Conservation (phyloP, 2,329 filamentous ascomycete species). For the Gaeumannomyces sp. region DNA sequence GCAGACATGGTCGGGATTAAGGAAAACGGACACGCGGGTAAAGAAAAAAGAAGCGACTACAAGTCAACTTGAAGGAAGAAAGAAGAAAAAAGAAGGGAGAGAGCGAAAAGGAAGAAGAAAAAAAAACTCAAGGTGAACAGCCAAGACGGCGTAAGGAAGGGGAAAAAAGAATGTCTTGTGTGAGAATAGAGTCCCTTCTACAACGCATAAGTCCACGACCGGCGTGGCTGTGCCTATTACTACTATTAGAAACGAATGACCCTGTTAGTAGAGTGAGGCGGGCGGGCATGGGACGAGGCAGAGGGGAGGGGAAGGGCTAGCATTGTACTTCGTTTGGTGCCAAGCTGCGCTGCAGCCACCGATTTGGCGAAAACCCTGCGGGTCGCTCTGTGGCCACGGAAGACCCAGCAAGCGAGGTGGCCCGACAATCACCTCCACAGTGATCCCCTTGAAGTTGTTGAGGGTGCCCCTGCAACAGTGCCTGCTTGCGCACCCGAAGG, state of each 20-base stretch:
- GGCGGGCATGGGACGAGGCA: not conserved
- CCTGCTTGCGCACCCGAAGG: not conserved
- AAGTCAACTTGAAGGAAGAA: not conserved
- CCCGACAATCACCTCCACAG: not conserved
- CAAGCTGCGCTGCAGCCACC: not conserved
- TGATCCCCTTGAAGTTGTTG: not conserved
- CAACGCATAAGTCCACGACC: constrained; percentile 1
- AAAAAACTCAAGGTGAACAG: constrained; percentile 1
- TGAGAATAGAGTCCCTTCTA: not conserved
- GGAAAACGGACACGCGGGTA: not conserved
- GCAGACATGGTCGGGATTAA: constrained; percentile 5
- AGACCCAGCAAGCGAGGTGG: not conserved
- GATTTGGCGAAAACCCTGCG: not conserved
- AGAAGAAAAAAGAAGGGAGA: not conserved
- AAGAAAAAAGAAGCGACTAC: constrained; percentile 3
- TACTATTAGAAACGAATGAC: constrained; percentile 1
- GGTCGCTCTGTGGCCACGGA: not conserved
- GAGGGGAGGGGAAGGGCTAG: not conserved
- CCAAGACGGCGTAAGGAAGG: not conserved
- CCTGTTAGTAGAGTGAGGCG: not conserved
- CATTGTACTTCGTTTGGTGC: not conserved
- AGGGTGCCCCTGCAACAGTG: not conserved
- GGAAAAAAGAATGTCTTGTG: not conserved
- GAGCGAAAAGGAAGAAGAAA: not conserved
- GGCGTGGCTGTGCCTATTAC: constrained; percentile 1